Conservation (phyloP, 768 basidiomycete genomes). For the Lactarius pseudohatsudake region DNA sequence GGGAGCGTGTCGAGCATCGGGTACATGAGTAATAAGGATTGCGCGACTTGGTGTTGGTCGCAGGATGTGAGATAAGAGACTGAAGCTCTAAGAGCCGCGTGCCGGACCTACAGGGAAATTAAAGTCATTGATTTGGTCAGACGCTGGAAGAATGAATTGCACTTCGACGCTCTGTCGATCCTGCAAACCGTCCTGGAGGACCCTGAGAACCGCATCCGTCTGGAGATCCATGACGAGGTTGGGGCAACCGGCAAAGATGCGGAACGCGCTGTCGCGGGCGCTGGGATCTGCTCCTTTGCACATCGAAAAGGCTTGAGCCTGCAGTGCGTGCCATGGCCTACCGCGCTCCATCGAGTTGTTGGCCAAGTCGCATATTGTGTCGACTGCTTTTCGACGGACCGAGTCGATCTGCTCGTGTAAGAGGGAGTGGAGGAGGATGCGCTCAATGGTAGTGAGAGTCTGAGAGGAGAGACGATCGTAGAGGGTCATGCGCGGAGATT, state of each 20-base stretch:
- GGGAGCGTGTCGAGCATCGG: conserved; percentile 78
- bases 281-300: conserved; percentile 39
- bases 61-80: conserved; percentile 66
- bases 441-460: conserved; percentile 66
- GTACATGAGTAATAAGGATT: conserved; percentile 58
- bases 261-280: conserved; percentile 49
- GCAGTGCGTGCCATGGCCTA: conserved; percentile 79
- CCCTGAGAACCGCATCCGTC: conserved; percentile 62
- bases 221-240: conserved; percentile 77
- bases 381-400: conserved; percentile 71
- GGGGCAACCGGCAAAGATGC: conserved; percentile 71
- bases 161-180: conserved; percentile 67
- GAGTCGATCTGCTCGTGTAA: conserved; percentile 54
- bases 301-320: conserved; percentile 71
- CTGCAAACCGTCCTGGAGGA: conserved; percentile 67
- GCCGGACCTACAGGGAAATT: conserved; percentile 53
- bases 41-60: conserved; percentile 60
- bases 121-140: background rate
- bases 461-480: conserved; percentile 75
- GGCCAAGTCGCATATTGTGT: conserved; percentile 74
- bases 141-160: conserved; percentile 31
- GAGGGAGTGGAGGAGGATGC: conserved; percentile 68
- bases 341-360: conserved; percentile 74
- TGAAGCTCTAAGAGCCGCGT: conserved; percentile 67
- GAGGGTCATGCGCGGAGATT: conserved; percentile 51